Evolutionary conservation across 768 basidiomycete genomes (phyloP).

Genomic region (Suillus subaureus): DNA sequence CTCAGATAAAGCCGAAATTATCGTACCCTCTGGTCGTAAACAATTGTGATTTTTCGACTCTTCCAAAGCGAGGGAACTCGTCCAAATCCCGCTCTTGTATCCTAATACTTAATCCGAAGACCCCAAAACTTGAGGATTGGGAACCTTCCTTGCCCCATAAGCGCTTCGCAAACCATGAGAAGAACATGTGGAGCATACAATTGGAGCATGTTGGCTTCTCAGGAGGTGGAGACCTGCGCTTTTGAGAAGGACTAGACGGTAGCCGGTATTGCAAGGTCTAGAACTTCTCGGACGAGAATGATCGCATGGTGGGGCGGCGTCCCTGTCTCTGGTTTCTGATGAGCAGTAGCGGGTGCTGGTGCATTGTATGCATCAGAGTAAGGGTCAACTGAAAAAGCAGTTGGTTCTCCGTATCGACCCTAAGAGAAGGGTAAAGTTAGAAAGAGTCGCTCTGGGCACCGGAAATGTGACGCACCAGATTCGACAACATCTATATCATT

Average conservation of each 20-base stretch:
- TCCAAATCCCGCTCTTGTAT: slow-evolving; percentile 93
- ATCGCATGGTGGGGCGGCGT: slow-evolving; percentile 56
- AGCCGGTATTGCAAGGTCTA: slow-evolving; percentile 44
- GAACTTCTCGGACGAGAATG: slow-evolving; percentile 79
- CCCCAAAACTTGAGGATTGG: slow-evolving; percentile 87
- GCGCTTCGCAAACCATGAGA: slow-evolving; percentile 24
- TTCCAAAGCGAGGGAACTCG: slow-evolving; percentile 86
- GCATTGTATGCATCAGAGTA: slow-evolving; percentile 83
- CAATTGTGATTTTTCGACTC: slow-evolving; percentile 93
- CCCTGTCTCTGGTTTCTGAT: slow-evolving; percentile 51
- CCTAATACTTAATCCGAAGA: slow-evolving; percentile 95
- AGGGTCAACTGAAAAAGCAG: slow-evolving; percentile 68
- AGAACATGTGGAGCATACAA: slow-evolving; percentile 49
- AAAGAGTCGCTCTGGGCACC: slow-evolving; percentile 10
- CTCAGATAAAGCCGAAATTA: slow-evolving; percentile 90
- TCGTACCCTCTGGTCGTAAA: slow-evolving; percentile 93
- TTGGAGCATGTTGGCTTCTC: slow-evolving; percentile 69
- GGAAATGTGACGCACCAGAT: slow-evolving; percentile 52
- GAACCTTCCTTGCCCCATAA: slow-evolving; percentile 65
- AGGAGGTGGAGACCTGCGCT: slow-evolving; percentile 61
- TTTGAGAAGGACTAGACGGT: slow-evolving; percentile 57
- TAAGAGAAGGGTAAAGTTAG: slow-evolving; percentile 16
- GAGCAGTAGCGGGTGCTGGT: slow-evolving; percentile 46
- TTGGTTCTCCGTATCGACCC: slow-evolving; percentile 65
- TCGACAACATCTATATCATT: too few species aligned